phyloP scores from a whole-genome alignment of 2,329 filamentous ascomycete genomes.

The Zymoseptoria tritici region DNA sequence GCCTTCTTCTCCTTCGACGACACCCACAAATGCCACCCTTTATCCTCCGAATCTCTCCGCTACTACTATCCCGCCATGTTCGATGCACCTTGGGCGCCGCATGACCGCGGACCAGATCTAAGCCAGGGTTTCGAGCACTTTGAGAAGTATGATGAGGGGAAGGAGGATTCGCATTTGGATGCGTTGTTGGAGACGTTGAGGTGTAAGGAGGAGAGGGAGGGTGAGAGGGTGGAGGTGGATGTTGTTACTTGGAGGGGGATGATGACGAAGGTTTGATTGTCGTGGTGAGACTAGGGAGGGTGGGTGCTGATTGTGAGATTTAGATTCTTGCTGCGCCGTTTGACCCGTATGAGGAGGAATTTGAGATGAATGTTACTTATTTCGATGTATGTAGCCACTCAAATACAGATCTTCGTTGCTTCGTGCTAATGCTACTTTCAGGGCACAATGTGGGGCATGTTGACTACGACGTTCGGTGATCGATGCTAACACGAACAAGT shows the following conservation, averaged over 20 bases:
- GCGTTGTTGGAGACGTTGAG: constrained; percentile 70
- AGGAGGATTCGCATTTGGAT: constrained; percentile 78
- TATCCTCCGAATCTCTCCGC: constrained; percentile 63
- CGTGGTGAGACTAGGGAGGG: background rate
- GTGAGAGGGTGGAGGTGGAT: constrained; percentile 51
- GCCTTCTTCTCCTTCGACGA: constrained; percentile 90
- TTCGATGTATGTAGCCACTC: constrained; percentile 60
- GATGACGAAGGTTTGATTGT: constrained; percentile 77
- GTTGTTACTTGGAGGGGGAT: constrained; percentile 93
- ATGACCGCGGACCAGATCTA: constrained; percentile 55
- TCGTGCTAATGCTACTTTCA: constrained; percentile 7
- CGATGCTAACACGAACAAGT: constrained; percentile 36
- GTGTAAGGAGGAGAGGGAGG: constrained; percentile 60
- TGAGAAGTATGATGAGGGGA: constrained; percentile 66
- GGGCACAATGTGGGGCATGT: constrained; percentile 25
- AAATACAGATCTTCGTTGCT: background rate
- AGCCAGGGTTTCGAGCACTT: constrained; percentile 77
- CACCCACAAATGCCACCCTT: constrained; percentile 62
- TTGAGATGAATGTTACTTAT: constrained; percentile 91
- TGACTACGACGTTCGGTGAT: too few species aligned
- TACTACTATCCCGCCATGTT: constrained; percentile 49
- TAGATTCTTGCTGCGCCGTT: constrained; percentile 82
- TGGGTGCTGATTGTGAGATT: background rate
- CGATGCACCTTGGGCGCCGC: constrained; percentile 15
- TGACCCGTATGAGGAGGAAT: constrained; percentile 69